Conservation (phyloP, 805 yeast genomes). For the Dipodascus geniculatus region DNA sequence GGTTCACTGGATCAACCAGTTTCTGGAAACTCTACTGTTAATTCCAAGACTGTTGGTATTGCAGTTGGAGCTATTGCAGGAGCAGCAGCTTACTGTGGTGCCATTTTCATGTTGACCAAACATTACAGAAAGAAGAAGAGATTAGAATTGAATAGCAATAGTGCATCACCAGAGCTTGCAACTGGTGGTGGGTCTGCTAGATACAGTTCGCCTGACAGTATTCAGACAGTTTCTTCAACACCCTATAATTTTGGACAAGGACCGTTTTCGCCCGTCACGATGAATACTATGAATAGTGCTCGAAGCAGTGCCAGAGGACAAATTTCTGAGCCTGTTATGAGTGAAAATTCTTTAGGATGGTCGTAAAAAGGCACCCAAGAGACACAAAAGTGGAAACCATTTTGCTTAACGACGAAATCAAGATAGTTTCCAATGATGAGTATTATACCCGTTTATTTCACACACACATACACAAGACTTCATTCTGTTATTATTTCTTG, state of each 20-base stretch:
- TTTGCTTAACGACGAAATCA: too few relatives aligned
- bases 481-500: too few relatives aligned
- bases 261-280: not conserved
- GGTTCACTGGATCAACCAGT: slow-evolving; percentile 26
- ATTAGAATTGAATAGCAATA: slow-evolving; percentile 9
- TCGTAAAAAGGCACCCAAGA: too few relatives aligned
- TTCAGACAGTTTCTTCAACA: slow-evolving; percentile 7
- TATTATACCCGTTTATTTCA: too few relatives aligned
- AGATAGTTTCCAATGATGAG: too few relatives aligned
- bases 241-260: slow-evolving; percentile 2
- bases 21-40: slow-evolving; percentile 20
- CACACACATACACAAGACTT: not conserved
- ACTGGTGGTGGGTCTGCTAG: not conserved
- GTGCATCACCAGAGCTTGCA: slow-evolving; percentile 3
- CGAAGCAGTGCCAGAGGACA: slow-evolving; percentile 16
- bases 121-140: slow-evolving; percentile 28
- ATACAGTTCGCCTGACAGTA: slow-evolving; percentile 10
- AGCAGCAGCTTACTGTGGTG: slow-evolving; percentile 49
- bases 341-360: slow-evolving; percentile 32
- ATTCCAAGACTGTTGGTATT: slow-evolving; percentile 54
- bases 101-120: slow-evolving; percentile 45
- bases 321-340: slow-evolving; percentile 29
- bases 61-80: slow-evolving; percentile 79
- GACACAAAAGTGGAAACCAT: too few relatives aligned
- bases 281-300: not conserved